These are phyloP conservation scores for Podospora fimiseda DNA, from an alignment of 495 filamentous ascomycete genomes.

Conservation along the genomic window DNA sequence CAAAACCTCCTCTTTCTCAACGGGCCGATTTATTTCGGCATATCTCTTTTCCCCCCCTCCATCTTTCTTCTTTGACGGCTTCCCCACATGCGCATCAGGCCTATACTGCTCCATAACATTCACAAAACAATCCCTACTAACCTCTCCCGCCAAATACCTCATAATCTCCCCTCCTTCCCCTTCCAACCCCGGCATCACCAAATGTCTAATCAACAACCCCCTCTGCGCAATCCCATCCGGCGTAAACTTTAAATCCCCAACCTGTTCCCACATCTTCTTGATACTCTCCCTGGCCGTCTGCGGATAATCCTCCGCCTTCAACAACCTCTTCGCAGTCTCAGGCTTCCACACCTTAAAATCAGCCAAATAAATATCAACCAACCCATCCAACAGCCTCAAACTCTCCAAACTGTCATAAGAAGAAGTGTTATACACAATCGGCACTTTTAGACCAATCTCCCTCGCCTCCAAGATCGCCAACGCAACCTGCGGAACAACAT, in stretches of 20 bases:
- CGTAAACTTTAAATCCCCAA: constrained; percentile 71
- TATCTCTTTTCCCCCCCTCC: constrained; percentile 51
- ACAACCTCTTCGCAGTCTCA: constrained; percentile 55
- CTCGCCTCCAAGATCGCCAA: constrained; percentile 61
- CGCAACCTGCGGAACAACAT: constrained; percentile 72
- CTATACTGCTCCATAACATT: constrained; percentile 77
- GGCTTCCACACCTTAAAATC: constrained; percentile 73
- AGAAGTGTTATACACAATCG: constrained; percentile 74
- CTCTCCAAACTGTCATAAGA: constrained; percentile 66
- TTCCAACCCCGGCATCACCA: constrained; percentile 72
- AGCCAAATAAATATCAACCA: constrained; percentile 72
- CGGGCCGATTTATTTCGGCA: constrained; percentile 67
- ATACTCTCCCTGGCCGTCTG: constrained; percentile 62
- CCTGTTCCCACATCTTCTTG: constrained; percentile 67
- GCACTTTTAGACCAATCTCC: constrained; percentile 58
- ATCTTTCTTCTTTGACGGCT: constrained; percentile 43
- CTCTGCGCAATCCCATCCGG: constrained; percentile 68
- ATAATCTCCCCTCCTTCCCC: constrained; percentile 63
- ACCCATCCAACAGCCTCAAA: constrained; percentile 59
- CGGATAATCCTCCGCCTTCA: constrained; percentile 69
- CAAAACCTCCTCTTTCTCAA: constrained; percentile 55
- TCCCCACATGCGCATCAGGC: constrained; percentile 70
- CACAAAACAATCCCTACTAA: constrained; percentile 63
- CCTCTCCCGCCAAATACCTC: constrained; percentile 58
- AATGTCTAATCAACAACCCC: constrained; percentile 63